Percentiles rank a stretch among this genome's conserved stretches.
Conservation (phyloP, 1,284 basidiomycete species). For the Lignosus rhinocerotis region DNA sequence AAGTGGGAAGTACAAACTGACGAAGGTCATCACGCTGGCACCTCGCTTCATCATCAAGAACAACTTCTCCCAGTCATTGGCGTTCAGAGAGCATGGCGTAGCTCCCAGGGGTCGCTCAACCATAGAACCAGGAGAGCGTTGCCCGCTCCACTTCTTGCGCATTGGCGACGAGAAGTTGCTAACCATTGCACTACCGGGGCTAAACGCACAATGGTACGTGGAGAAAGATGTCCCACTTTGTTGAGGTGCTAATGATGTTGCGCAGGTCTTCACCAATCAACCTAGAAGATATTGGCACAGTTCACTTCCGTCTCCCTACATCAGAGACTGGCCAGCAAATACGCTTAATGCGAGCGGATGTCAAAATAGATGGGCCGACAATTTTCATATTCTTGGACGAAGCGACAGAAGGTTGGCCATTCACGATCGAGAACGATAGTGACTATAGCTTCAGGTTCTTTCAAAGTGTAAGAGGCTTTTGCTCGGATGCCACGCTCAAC, state of each 20-base stretch:
- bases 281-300: conserved; percentile 87
- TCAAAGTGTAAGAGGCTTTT: conserved; percentile 62
- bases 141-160: conserved; percentile 72
- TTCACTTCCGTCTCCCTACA: conserved; percentile 72
- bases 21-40: conserved; percentile 90
- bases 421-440: conserved; percentile 89
- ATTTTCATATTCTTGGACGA: conserved; percentile 82
- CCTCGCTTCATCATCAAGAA: conserved; percentile 95
- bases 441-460: conserved; percentile 71
- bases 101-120: conserved; percentile 66
- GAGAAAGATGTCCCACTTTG: neutral
- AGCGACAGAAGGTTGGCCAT: conserved; percentile 84
- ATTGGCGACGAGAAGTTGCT: conserved; percentile 70
- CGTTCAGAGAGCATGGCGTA: conserved; percentile 85
- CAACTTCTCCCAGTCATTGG: conserved; percentile 67
- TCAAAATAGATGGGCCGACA: conserved; percentile 84
- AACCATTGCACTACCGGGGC: conserved; percentile 83
- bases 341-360: conserved; percentile 79
- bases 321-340: conserved; percentile 42
- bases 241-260: neutral
- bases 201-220: conserved; percentile 82
- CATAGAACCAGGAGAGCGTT: conserved; percentile 71
- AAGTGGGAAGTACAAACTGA: conserved; percentile 93
- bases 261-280: conserved; percentile 90
- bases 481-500: neutral